Base-by-base conservation (phyloP, 495 filamentous ascomycete species). In the Penicillium paradoxum region DNA sequence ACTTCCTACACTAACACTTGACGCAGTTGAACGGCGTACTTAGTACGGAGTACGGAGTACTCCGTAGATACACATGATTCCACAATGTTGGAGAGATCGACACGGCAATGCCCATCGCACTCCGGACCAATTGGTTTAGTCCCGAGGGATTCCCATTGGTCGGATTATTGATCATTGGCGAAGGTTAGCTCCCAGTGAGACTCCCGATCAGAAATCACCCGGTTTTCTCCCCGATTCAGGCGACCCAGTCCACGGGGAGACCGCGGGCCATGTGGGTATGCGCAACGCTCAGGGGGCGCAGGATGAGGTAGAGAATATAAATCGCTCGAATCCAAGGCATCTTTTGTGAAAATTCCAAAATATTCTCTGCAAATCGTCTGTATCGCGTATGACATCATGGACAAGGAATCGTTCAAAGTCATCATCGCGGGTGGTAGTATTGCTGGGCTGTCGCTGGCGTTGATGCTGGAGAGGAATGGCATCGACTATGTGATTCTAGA, bases 401-500 rank as follows among this genome's bases (percentile, higher is more conserved):
- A 48, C 8, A 2, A n/a, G 10, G 38, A 29, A 3, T 11, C 27
- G 0, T 51, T 81, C 63, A 73, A 68, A 37, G 78, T 77, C 34
- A 62, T 84, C 29, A 73, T 83, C 32, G 72, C 77, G 10, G 81
- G 79, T 39, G 79, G 76, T 29, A 73, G 75, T 13, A 64, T 80
- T 15, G 64, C 76, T 2, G 77, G 77, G 1, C 62, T 83, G 0
- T 73, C 74, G 1, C 58, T 77, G 1, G 78, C 81, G 0, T 68
- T 79, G 36, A 65, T 65, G 27, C 66, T 84, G 6, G 50, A 71
- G 5, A 63, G 65, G 33, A 67, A 69, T 9, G 67, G 63, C 11
- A 77, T 84, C 52, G 76, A 81, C 46, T 80, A 75, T 42, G 55
- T 75, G 13, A 51, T 84, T 4, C 63, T 83, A 2, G 81, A 83